Evolutionary conservation across 768 basidiomycete genomes (phyloP), one percentile per base, ranked within the genome.

Genomic region (Boletus reticuloceps): DNA sequence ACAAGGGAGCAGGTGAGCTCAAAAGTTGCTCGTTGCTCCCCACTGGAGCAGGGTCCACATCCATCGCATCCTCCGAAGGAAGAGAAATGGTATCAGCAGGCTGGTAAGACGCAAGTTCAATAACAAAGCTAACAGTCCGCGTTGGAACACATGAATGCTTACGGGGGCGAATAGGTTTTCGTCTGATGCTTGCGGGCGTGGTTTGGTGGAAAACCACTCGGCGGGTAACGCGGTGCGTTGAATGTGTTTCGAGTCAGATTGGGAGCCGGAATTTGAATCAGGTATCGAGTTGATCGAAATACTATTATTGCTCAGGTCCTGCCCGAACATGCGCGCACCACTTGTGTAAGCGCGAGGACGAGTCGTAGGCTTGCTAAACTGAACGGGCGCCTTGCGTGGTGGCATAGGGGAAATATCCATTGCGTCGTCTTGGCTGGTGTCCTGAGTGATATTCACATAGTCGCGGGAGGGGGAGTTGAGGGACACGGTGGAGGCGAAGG

Each of bases 351-450:
- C 84, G 50, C 86, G 82, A 5, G 86, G 84, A 25, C 88, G 82
- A 37, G 68, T 69, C 20, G 68, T 63, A 16, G 69, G 64, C 58
- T 67, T 73, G 48, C 39, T 54, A 37, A 47, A 68, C 58, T 59
- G 68, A 71, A 51, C 66, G 53, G 57, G 69, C 66, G 61, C 66
- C 51, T 48, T 66, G 60, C 64, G 59, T 53, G 56, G 62, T 8
- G 72, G 86, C 22, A 80, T 82, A 10, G 91, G 91, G 5, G 90
- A 92, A 45, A 93, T 86, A 64, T 92, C 90, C 91, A 92, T 92
- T 5, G 88, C 81, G 49, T 85, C 78, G 47, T 79, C 74, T 58
- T 76, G 77, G 40, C 74, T 77, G 60, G 71, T 73, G 25, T 84
- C 83, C 31, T 78, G 73, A 8, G 78, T 63, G 46, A 85, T 72